phyloP scores from a whole-genome alignment of 352 stramenopile genomes.

The Globisporangium alternatum region DNA sequence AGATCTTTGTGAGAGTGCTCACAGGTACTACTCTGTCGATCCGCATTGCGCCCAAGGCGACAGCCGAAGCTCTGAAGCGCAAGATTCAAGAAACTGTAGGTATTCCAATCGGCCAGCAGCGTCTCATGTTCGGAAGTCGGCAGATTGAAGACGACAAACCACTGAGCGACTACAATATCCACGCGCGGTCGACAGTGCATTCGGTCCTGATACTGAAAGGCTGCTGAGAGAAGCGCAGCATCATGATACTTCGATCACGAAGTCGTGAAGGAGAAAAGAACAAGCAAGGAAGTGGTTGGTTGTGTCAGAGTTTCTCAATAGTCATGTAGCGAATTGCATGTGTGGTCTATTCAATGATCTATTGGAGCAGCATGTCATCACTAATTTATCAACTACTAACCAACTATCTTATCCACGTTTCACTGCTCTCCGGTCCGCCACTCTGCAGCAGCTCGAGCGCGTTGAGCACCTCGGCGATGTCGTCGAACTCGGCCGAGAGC shows the following conservation, averaged over 20 bases:
- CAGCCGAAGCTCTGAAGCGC: background rate
- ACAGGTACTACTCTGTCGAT: too few relatives aligned
- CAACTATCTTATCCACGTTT: constrained; percentile 10
- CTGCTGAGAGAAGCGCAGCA: background rate
- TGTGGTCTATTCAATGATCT: too few relatives aligned
- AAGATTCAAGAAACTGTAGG: too few relatives aligned
- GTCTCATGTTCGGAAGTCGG: background rate
- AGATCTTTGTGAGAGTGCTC: background rate
- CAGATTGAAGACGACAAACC: too few relatives aligned
- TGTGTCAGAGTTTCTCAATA: too few relatives aligned
- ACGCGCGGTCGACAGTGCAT: background rate
- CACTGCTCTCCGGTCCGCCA: background rate
- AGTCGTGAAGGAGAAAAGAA: too few relatives aligned
- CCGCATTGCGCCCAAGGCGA: background rate
- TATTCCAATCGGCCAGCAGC: background rate
- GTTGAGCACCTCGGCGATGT: constrained; percentile 9
- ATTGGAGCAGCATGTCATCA: too few relatives aligned
- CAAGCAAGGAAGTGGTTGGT: too few relatives aligned
- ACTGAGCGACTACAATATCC: background rate
- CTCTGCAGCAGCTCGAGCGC: constrained; percentile 13
- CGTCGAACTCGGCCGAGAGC: constrained; percentile 15
- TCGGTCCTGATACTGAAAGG: background rate
- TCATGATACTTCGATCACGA: too few relatives aligned
- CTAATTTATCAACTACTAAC: too few relatives aligned
- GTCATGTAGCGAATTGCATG: too few relatives aligned